These are phyloP conservation scores for Plenodomus tracheiphilus DNA, from an alignment of 2,329 filamentous ascomycete genomes.

Conservation along the genomic window DNA sequence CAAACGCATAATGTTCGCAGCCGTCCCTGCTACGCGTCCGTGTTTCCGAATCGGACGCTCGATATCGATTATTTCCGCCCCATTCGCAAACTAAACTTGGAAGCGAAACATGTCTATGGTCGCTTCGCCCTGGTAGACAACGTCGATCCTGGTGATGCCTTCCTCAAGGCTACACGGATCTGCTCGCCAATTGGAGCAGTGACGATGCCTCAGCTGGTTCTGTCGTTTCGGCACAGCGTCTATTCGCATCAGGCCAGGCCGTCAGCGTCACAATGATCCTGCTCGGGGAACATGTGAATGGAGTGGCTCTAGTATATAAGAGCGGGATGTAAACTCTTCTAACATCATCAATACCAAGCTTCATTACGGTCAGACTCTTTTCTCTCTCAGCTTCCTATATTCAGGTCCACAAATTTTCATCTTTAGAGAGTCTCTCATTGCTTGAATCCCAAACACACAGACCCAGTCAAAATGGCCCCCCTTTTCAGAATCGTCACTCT, in stretches of 20 bases:
- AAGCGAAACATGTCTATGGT: slow-evolving; percentile 19
- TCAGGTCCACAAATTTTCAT: too few species aligned
- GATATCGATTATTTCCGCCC: slow-evolving; percentile 12
- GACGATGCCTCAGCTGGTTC: slow-evolving; percentile 12
- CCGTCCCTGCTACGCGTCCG: background rate
- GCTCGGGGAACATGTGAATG: slow-evolving; percentile 3
- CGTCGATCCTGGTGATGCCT: background rate
- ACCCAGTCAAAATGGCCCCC: slow-evolving; percentile 25
- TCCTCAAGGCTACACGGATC: slow-evolving; percentile 13
- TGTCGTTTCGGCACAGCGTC: slow-evolving; percentile 27
- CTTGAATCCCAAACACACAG: too few species aligned
- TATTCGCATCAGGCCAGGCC: slow-evolving; percentile 13
- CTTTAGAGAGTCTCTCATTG: too few species aligned
- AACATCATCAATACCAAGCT: background rate
- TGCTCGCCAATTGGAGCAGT: slow-evolving; percentile 14
- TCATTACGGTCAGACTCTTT: background rate
- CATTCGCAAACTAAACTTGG: slow-evolving; percentile 24
- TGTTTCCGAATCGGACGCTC: slow-evolving; percentile 23
- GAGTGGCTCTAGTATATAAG: slow-evolving; percentile 17
- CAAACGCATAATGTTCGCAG: slow-evolving; percentile 33
- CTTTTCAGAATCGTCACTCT: slow-evolving; percentile 31
- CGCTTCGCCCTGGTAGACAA: slow-evolving; percentile 8
- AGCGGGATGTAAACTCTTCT: background rate
- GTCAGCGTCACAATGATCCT: slow-evolving; percentile 21
- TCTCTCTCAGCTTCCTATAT: too few species aligned